Conservation (phyloP, 2,329 filamentous ascomycete species). For the Ramichloridium luteum region DNA sequence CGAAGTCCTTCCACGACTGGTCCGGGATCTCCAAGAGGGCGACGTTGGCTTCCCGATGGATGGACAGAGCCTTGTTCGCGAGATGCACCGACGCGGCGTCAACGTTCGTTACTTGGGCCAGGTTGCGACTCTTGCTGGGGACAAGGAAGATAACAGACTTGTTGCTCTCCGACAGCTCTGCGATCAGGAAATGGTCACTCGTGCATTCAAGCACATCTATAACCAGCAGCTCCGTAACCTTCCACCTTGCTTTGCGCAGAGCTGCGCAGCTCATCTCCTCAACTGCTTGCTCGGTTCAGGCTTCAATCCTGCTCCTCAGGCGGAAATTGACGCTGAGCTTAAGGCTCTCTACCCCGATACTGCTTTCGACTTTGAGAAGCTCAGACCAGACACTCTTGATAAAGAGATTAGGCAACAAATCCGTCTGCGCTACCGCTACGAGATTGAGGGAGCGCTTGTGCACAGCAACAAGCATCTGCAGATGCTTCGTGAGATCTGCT, state of each 20-base stretch:
- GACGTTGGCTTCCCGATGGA: constrained; percentile 98
- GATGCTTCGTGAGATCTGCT: constrained; percentile 72
- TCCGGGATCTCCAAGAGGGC: constrained; percentile 78
- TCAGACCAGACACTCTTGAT: constrained; percentile 61
- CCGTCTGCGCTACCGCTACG: constrained; percentile 61
- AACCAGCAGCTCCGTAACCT: constrained; percentile 68
- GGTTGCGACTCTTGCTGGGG: constrained; percentile 51
- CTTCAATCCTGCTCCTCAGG: constrained; percentile 63
- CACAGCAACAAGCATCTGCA: constrained; percentile 60
- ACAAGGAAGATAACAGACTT: constrained; percentile 55
- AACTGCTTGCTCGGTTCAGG: constrained; percentile 80
- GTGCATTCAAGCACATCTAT: constrained; percentile 87
- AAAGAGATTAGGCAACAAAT: constrained; percentile 61
- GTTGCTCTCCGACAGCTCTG: constrained; percentile 65
- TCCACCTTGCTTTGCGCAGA: constrained; percentile 65
- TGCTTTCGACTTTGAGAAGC: constrained; percentile 67
- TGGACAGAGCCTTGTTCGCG: constrained; percentile 73
- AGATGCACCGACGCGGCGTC: constrained; percentile 93
- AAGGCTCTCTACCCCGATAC: constrained; percentile 67
- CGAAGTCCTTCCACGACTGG: constrained; percentile 68
- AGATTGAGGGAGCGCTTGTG: constrained; percentile 56
- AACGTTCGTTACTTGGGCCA: constrained; percentile 93
- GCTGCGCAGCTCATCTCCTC: constrained; percentile 73
- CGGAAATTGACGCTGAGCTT: constrained; percentile 64
- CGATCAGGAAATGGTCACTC: constrained; percentile 85